These are phyloP conservation scores for Sequoiadendron giganteum DNA, from an alignment of 75 land plant species.

Conservation along the genomic window DNA sequence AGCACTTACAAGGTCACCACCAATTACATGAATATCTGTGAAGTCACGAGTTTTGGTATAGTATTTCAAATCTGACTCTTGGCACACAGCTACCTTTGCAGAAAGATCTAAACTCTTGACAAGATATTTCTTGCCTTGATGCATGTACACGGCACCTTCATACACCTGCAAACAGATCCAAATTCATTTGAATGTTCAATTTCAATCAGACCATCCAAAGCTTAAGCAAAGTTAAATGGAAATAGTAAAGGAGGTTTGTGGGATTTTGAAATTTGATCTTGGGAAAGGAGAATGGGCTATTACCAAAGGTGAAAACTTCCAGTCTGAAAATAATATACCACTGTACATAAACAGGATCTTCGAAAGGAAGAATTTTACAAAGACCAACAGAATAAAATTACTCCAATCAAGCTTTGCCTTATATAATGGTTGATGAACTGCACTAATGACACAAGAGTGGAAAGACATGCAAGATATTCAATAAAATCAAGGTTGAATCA, in stretches of 20 bases:
- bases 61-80: conserved; percentile 79
- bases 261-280: background rate
- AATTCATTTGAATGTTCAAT: background rate
- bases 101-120: conserved; percentile 69
- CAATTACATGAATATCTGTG: conserved; percentile 89
- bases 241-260: background rate
- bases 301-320: background rate
- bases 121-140: conserved; percentile 87
- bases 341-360: background rate
- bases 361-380: background rate
- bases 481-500: background rate
- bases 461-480: background rate
- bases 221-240: background rate
- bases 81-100: conserved; percentile 74
- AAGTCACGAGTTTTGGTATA: conserved; percentile 94
- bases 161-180: conserved; percentile 64
- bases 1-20: conserved; percentile 75
- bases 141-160: conserved; percentile 97
- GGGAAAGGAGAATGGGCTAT: background rate
- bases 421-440: background rate
- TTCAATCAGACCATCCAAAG: background rate
- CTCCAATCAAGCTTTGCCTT: background rate
- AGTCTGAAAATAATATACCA: background rate
- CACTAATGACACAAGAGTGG: background rate
- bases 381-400: background rate